Evolutionary conservation across 176 grass and related monocot genomes (phyloP), one percentile per base, ranked within the genome.

Genomic region (Oryza officinalis): DNA sequence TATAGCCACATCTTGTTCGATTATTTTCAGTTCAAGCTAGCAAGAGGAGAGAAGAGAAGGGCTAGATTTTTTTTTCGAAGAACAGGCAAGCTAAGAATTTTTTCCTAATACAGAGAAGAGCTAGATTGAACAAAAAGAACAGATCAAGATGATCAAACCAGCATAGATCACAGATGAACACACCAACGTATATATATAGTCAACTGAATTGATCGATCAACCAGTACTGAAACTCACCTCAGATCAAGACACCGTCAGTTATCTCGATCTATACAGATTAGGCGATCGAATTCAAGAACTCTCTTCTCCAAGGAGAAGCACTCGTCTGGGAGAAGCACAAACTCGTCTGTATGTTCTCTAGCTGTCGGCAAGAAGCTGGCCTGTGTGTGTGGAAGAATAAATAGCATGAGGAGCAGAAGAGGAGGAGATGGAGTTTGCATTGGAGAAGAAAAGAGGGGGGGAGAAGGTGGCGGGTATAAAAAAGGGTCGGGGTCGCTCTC

Each of bases 381-480:
- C 40, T 41, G 8, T 79, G 71, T 65, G 71, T 65, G 45, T 74
- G 75, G 75, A 79, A 74, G 78, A 63, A 82, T 74, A 67, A 86
- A 69, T 38, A 83, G 79, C 79, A 68, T 38, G 84, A 59, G 60
- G 13, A 32, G 32, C 22, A 75, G 81, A 72, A 3, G 13, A 4
- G 5, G 30, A 78, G 47, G 37, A n/a, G 22, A 25, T 25, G 0
- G 81, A 81, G 74, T 45, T 52, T 45, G 78, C 72, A 35, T 15
- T 14, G 41, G 73, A 41, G 40, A 41, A 41, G 71, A 85, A 81
- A 82, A 85, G 78, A 38, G 27, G 69, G 22, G 77, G 71, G 65
- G 60, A 79, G 86, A 85, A 82, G 90, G 78, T 88, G 81, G 63
- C 82, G 77, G 46, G 82, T 85, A 91, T 86, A 79, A 87, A 92